These are phyloP conservation scores for Solanum lycopersicoides DNA, from an alignment of 257 asterid genomes.

Conservation along the genomic window DNA sequence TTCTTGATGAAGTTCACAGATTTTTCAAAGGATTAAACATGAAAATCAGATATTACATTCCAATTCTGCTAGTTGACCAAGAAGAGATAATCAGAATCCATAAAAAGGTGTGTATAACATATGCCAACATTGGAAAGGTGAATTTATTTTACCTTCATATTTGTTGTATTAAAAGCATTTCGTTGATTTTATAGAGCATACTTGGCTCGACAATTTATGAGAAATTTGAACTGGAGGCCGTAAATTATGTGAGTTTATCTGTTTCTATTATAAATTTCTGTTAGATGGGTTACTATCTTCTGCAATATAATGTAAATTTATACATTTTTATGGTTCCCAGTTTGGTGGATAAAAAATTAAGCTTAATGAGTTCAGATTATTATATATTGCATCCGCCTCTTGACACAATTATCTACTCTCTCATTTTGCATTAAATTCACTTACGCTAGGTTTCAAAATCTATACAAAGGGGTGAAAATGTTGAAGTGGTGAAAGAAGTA, in stretches of 20 bases:
- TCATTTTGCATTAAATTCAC: background rate
- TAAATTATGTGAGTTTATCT: background rate
- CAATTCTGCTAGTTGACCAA: background rate
- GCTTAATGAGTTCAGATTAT: background rate
- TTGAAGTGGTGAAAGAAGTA: constrained; percentile 1
- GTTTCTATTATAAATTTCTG: background rate
- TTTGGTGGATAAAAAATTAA: background rate
- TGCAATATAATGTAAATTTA: background rate
- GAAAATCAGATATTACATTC: constrained; percentile 1
- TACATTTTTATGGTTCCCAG: background rate
- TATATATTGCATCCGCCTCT: background rate
- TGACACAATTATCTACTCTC: background rate
- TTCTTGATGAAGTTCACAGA: background rate
- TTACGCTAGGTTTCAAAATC: background rate
- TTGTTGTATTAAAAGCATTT: background rate
- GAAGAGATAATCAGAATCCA: background rate
- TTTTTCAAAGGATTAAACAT: background rate
- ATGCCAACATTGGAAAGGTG: background rate
- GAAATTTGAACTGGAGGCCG: background rate
- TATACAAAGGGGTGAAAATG: background rate
- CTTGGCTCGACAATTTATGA: background rate
- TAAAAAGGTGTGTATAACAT: background rate
- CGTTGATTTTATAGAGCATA: background rate
- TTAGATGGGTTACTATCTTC: background rate
- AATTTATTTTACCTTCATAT: background rate